phyloP scores from a whole-genome alignment of 1,284 basidiomycete genomes.

The Malassezia sp. region DNA sequence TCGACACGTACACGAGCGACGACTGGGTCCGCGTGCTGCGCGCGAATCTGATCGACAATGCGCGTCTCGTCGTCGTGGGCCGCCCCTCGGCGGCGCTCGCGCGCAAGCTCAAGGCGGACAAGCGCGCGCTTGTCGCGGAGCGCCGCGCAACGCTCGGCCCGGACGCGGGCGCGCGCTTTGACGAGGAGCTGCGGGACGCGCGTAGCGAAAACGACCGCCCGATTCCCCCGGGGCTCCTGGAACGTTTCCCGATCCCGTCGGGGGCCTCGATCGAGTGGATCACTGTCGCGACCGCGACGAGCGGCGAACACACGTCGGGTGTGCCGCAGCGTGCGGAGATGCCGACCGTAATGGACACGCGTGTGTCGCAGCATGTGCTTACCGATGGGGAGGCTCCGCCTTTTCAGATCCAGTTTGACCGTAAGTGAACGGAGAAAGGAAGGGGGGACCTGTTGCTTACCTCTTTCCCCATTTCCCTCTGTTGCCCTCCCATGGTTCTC shows the following conservation, averaged over 20 bases:
- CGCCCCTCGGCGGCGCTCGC: slow-evolving; percentile 79
- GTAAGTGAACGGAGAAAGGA: too few relatives aligned
- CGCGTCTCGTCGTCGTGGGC: slow-evolving; percentile 56
- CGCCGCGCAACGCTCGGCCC: slow-evolving; percentile 66
- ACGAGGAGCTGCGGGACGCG: slow-evolving; percentile 63
- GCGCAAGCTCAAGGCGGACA: slow-evolving; percentile 66
- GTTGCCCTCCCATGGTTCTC: too few relatives aligned
- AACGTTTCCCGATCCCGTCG: slow-evolving; percentile 57
- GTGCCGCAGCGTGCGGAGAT: slow-evolving; percentile 36
- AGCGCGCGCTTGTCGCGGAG: slow-evolving; percentile 63
- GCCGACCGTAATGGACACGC: slow-evolving; percentile 26
- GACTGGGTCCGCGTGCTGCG: slow-evolving; percentile 72
- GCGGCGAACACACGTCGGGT: neutral
- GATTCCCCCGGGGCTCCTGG: slow-evolving; percentile 68
- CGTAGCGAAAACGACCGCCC: slow-evolving; percentile 74
- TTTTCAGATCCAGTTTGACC: slow-evolving; percentile 77
- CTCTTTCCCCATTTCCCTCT: too few relatives aligned
- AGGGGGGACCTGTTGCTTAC: too few relatives aligned
- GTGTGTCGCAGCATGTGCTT: slow-evolving; percentile 59
- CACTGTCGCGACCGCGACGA: slow-evolving; percentile 61
- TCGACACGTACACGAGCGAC: slow-evolving; percentile 59
- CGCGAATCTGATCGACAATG: slow-evolving; percentile 52
- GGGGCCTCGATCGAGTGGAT: slow-evolving; percentile 86
- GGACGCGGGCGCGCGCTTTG: slow-evolving; percentile 65
- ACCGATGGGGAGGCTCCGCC: slow-evolving; percentile 61